Percentiles rank a stretch among this genome's conserved stretches.
Evolutionary conservation across 2,329 filamentous ascomycete species (phyloP).

Genomic region (Microascus cirrosus): DNA sequence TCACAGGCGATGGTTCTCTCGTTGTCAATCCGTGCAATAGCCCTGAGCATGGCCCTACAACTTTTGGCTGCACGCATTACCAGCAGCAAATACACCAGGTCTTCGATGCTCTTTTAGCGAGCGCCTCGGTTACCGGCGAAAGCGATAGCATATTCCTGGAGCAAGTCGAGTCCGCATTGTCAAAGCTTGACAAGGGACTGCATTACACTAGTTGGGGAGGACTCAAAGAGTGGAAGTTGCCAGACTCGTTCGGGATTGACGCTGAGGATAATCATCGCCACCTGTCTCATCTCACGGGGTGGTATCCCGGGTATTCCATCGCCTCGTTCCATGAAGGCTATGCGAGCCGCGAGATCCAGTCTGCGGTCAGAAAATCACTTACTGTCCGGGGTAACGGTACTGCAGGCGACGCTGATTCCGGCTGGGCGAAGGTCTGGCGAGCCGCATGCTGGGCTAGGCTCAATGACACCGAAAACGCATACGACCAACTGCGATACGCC

Average conservation of each 20-base stretch:
- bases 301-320: slow-evolving; percentile 41
- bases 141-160: slow-evolving; percentile 16
- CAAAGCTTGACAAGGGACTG: slow-evolving; percentile 17
- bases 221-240: slow-evolving; percentile 22
- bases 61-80: slow-evolving; percentile 41
- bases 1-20: slow-evolving; percentile 36
- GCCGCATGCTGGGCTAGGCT: slow-evolving; percentile 43
- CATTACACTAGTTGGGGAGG: slow-evolving; percentile 17
- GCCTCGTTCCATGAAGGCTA: slow-evolving; percentile 21
- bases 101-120: slow-evolving; percentile 23
- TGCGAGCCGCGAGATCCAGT: slow-evolving; percentile 11
- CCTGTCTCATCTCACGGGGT: slow-evolving; percentile 38
- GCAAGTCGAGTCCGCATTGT: slow-evolving; percentile 19
- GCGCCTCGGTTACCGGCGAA: slow-evolving; percentile 12
- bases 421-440: slow-evolving; percentile 49
- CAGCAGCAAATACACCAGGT: slow-evolving; percentile 38
- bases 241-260: slow-evolving; percentile 17
- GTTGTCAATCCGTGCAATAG: slow-evolving; percentile 48
- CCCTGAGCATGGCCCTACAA: slow-evolving; percentile 43
- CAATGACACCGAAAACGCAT: slow-evolving; percentile 35
- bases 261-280: slow-evolving; percentile 14
- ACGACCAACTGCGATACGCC: slow-evolving; percentile 34
- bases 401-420: slow-evolving; percentile 35
- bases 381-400: slow-evolving; percentile 32
- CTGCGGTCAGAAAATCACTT: slow-evolving; percentile 33